phyloP scores from a whole-genome alignment of 768 basidiomycete species.

The Mycena indigotica region DNA sequence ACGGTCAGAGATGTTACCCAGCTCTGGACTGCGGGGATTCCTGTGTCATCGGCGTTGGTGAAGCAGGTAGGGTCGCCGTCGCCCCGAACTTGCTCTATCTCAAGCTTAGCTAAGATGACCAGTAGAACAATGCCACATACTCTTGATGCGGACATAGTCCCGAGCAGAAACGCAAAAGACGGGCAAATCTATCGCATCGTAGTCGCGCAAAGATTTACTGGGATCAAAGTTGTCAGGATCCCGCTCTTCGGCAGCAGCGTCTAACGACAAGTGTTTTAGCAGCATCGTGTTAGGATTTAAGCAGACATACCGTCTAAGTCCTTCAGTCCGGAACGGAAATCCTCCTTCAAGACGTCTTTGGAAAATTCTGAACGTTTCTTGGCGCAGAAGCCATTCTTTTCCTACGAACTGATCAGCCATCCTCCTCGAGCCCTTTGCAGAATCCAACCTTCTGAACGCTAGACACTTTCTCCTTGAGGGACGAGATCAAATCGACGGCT shows the following conservation, averaged over 20 bases:
- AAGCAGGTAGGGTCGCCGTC: conserved; percentile 63
- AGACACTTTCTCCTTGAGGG: conserved; percentile 44
- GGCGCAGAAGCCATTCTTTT: conserved; percentile 65
- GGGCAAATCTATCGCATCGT: conserved; percentile 60
- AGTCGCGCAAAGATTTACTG: conserved; percentile 53
- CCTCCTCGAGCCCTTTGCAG: too few relatives aligned
- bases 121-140: conserved; percentile 24
- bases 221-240: conserved; percentile 63
- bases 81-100: conserved; percentile 57
- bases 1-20: conserved; percentile 62
- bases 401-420: too few relatives aligned
- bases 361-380: conserved; percentile 47
- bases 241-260: conserved; percentile 57
- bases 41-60: conserved; percentile 52
- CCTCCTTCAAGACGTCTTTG: conserved; percentile 56
- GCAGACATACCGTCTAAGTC: conserved; percentile 56
- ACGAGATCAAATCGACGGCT: conserved; percentile 34
- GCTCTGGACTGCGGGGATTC: conserved; percentile 55
- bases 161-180: conserved; percentile 64
- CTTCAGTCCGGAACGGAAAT: conserved; percentile 60
- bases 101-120: background rate
- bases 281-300: background rate
- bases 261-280: too few relatives aligned
- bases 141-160: conserved; percentile 61
- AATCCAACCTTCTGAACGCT: conserved; percentile 44